phyloP scores from a whole-genome alignment of 306 rosid species.

The Casuarina cunninghamiana region DNA sequence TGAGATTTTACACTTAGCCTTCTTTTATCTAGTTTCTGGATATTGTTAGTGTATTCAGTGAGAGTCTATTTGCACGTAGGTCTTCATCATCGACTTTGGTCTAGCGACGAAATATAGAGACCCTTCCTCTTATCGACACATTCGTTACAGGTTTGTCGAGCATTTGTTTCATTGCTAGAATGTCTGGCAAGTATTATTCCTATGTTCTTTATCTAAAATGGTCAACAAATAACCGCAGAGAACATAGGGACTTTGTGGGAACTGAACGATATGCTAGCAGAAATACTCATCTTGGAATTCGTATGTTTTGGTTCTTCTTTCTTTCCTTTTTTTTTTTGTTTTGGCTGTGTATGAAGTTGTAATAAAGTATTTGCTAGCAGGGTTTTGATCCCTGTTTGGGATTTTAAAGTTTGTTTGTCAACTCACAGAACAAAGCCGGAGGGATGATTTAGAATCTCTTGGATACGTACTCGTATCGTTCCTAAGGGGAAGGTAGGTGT shows the following conservation, averaged over 20 bases:
- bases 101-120: background rate
- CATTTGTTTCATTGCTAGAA: background rate
- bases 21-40: background rate
- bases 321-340: background rate
- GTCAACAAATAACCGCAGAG: background rate
- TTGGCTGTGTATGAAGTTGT: too few relatives aligned
- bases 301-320: background rate
- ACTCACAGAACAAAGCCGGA: background rate
- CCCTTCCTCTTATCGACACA: background rate
- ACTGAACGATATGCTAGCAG: background rate
- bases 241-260: background rate
- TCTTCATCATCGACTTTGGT: slow-evolving; percentile 1
- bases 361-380: background rate
- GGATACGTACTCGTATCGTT: slow-evolving; percentile 3
- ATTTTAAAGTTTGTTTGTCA: background rate
- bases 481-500: slow-evolving; percentile 5
- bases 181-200: background rate
- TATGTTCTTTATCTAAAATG: background rate
- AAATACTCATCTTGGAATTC: background rate
- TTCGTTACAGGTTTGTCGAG: background rate
- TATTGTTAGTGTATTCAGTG: background rate
- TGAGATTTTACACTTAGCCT: background rate
- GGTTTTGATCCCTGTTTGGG: background rate
- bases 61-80: background rate
- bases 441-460: slow-evolving; percentile 8